These are phyloP conservation scores for Royoungia palumana DNA, from an alignment of 768 basidiomycete species.

Conservation along the genomic window DNA sequence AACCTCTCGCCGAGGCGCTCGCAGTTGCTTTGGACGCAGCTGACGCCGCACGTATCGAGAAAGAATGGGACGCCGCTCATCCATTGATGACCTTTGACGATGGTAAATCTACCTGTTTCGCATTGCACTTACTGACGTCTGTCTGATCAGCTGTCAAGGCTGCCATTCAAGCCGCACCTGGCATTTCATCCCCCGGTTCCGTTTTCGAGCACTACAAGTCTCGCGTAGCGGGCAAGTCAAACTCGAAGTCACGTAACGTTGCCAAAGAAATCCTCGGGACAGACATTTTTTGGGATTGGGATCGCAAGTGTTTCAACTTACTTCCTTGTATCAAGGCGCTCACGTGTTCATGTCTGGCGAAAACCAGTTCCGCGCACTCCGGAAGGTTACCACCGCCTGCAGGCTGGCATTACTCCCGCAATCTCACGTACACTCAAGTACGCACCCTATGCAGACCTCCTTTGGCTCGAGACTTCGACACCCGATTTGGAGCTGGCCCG, in stretches of 20 bases:
- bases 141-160: constrained; percentile 20
- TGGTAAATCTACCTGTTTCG: constrained; percentile 57
- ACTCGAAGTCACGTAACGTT: constrained; percentile 63
- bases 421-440: constrained; percentile 77
- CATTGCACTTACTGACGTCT: constrained; percentile 23
- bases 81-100: constrained; percentile 80
- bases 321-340: neutral
- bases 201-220: constrained; percentile 58
- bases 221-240: constrained; percentile 63
- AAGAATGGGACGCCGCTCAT: constrained; percentile 66
- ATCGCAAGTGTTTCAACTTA: constrained; percentile 49
- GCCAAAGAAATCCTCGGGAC: constrained; percentile 66
- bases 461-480: constrained; percentile 93
- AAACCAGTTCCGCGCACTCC: constrained; percentile 74
- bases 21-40: constrained; percentile 61
- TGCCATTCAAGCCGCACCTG: constrained; percentile 18
- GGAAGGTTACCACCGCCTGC: constrained; percentile 90
- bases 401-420: constrained; percentile 77
- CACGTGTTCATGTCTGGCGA: neutral
- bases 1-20: constrained; percentile 65
- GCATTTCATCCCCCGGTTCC: constrained; percentile 33
- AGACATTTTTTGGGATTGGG: constrained; percentile 85
- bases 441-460: constrained; percentile 82
- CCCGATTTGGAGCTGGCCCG: constrained; percentile 80
- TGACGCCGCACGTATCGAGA: constrained; percentile 72